Percentiles rank a stretch among this genome's conserved stretches.
phyloP scores from a whole-genome alignment of 345 rosid genomes.

The Capsella bursapastoris region DNA sequence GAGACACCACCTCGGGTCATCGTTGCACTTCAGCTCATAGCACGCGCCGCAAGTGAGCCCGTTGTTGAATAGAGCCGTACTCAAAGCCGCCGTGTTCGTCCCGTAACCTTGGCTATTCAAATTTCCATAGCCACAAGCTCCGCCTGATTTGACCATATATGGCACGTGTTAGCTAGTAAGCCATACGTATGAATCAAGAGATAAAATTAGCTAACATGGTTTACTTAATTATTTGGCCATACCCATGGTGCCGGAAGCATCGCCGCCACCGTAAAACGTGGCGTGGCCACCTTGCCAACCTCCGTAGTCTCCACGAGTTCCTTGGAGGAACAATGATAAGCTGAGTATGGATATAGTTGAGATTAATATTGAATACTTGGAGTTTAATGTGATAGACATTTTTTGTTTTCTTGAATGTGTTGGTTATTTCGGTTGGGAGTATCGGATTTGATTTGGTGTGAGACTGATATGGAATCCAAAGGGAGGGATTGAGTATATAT shows the following conservation, averaged over 20 bases:
- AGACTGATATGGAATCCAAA: slow-evolving; percentile 32
- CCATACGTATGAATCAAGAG: not conserved
- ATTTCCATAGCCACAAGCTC: slow-evolving; percentile 85
- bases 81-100: slow-evolving; percentile 76
- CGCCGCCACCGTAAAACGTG: slow-evolving; percentile 82
- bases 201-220: slow-evolving; percentile 8
- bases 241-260: slow-evolving; percentile 91
- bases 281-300: slow-evolving; percentile 81
- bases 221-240: slow-evolving; percentile 11
- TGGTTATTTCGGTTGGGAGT: slow-evolving; percentile 37
- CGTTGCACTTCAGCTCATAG: slow-evolving; percentile 69
- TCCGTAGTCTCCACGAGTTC: slow-evolving; percentile 57
- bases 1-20: slow-evolving; percentile 75
- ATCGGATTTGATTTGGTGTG: slow-evolving; percentile 25
- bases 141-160: slow-evolving; percentile 49
- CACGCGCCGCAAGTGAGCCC: slow-evolving; percentile 83
- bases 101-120: slow-evolving; percentile 79
- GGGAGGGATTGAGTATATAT: slow-evolving; percentile 28
- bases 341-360: slow-evolving; percentile 17
- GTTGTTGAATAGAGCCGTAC: slow-evolving; percentile 79
- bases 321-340: slow-evolving; percentile 37
- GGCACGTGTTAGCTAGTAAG: slow-evolving; percentile 15
- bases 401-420: slow-evolving; percentile 1
- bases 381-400: slow-evolving; percentile 23
- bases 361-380: slow-evolving; percentile 19